These are phyloP conservation scores for Penicillium sp. DNA, from an alignment of 2,329 filamentous ascomycete species.

Conservation along the genomic window DNA sequence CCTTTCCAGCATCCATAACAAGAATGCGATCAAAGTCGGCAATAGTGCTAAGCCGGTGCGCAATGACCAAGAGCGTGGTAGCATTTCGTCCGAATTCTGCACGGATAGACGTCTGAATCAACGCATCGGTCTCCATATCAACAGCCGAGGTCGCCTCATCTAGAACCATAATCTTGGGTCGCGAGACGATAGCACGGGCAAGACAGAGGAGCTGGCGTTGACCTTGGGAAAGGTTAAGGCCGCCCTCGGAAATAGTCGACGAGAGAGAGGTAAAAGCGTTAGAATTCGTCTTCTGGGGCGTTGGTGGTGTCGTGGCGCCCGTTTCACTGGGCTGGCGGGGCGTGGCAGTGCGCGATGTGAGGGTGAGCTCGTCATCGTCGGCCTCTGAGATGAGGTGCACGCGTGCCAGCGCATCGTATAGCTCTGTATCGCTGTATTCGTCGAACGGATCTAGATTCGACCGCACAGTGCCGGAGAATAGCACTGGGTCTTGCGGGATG, in stretches of 20 bases:
- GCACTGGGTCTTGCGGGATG: conserved; percentile 77
- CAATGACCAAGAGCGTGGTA: conserved; percentile 70
- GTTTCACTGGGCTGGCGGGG: conserved; percentile 49
- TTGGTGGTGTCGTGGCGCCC: conserved; percentile 22
- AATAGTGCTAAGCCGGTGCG: conserved; percentile 72
- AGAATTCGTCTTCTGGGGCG: conserved; percentile 53
- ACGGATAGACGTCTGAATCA: conserved; percentile 72
- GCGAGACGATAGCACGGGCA: conserved; percentile 57
- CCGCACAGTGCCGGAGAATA: conserved; percentile 76
- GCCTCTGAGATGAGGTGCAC: conserved; percentile 57
- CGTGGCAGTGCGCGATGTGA: conserved; percentile 64
- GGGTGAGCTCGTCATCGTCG: conserved; percentile 65
- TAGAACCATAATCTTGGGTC: conserved; percentile 74
- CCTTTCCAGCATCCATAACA: conserved; percentile 66
- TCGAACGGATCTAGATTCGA: conserved; percentile 76
- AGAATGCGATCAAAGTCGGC: conserved; percentile 74
- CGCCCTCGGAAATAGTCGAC: conserved; percentile 67
- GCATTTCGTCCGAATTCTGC: conserved; percentile 63
- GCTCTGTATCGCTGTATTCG: conserved; percentile 64
- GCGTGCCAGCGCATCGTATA: conserved; percentile 66
- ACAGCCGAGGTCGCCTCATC: conserved; percentile 79
- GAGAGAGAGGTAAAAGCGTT: conserved; percentile 64
- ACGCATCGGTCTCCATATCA: conserved; percentile 71
- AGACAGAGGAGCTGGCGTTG: conserved; percentile 35
- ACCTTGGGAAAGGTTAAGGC: conserved; percentile 55